phyloP scores from a whole-genome alignment of 2,329 filamentous ascomycete genomes.

The Colletotrichum lini region DNA sequence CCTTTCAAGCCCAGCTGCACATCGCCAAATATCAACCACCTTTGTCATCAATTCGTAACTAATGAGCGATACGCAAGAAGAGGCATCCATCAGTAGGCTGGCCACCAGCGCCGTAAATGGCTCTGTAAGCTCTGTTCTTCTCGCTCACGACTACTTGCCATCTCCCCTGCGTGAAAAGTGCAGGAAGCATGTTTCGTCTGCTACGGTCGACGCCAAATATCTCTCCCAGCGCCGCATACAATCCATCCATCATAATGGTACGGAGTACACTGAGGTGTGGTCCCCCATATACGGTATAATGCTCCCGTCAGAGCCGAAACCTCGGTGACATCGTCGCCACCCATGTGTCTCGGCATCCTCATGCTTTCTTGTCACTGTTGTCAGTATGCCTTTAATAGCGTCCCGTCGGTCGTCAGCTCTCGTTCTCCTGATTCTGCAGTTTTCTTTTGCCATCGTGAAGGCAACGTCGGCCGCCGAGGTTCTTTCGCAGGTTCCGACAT shows the following conservation, averaged over 20 bases:
- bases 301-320: background rate
- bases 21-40: background rate
- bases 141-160: background rate
- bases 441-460: slow-evolving; percentile 1
- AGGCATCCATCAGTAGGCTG: background rate
- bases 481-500: background rate
- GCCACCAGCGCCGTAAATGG: background rate
- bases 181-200: slow-evolving; percentile 6
- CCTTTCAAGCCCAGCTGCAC: background rate
- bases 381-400: background rate
- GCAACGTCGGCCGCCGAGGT: background rate
- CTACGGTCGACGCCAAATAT: slow-evolving; percentile 1
- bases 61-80: background rate
- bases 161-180: background rate
- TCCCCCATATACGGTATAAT: background rate
- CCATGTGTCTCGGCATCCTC: background rate
- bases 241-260: background rate
- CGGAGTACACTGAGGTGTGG: background rate
- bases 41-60: background rate
- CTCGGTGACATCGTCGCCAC: background rate
- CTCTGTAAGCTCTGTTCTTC: background rate
- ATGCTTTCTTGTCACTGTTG: background rate
- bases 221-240: background rate
- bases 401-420: background rate
- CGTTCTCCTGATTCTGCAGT: background rate